A percentile compares a stretch with the other conserved stretches of the same genome.
Conservation (phyloP, 2,329 filamentous ascomycete genomes). For the Fusarium sp. region DNA sequence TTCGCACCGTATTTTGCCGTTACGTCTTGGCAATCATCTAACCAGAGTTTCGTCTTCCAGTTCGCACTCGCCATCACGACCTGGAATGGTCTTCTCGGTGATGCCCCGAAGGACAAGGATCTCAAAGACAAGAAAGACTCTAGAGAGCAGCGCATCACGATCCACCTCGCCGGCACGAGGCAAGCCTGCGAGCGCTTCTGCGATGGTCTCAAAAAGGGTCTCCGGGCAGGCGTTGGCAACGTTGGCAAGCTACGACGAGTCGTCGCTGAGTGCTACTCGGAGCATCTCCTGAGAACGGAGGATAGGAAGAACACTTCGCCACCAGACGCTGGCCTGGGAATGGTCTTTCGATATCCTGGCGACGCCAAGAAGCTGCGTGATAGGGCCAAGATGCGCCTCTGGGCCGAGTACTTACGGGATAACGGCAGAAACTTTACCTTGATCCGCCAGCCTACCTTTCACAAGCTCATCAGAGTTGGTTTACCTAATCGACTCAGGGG, state of each 20-base stretch:
- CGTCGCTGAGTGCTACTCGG: conserved; percentile 89
- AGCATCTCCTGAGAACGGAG: conserved; percentile 80
- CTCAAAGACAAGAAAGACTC: conserved; percentile 61
- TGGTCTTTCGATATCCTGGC: conserved; percentile 94
- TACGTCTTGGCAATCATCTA: conserved; percentile 6
- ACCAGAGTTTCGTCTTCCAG: conserved; percentile 53
- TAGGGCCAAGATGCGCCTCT: conserved; percentile 96
- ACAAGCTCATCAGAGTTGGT: conserved; percentile 96
- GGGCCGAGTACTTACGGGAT: conserved; percentile 96
- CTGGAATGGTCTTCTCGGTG: conserved; percentile 83
- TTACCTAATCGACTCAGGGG: conserved; percentile 93
- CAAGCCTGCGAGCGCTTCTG: conserved; percentile 96
- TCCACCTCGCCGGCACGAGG: conserved; percentile 91
- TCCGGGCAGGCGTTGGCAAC: conserved; percentile 89
- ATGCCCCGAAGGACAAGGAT: conserved; percentile 68
- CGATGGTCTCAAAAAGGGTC: conserved; percentile 91
- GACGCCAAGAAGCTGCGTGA: conserved; percentile 95
- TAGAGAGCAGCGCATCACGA: conserved; percentile 87
- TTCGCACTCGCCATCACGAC: conserved; percentile 96
- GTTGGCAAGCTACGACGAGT: conserved; percentile 88
- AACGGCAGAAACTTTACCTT: conserved; percentile 95
- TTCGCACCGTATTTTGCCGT: not conserved
- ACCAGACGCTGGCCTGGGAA: conserved; percentile 94
- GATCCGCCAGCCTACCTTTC: conserved; percentile 95
- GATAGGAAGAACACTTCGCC: conserved; percentile 70